Base-by-base conservation (phyloP, 768 basidiomycete genomes). In the Holtermannia corniformis region DNA sequence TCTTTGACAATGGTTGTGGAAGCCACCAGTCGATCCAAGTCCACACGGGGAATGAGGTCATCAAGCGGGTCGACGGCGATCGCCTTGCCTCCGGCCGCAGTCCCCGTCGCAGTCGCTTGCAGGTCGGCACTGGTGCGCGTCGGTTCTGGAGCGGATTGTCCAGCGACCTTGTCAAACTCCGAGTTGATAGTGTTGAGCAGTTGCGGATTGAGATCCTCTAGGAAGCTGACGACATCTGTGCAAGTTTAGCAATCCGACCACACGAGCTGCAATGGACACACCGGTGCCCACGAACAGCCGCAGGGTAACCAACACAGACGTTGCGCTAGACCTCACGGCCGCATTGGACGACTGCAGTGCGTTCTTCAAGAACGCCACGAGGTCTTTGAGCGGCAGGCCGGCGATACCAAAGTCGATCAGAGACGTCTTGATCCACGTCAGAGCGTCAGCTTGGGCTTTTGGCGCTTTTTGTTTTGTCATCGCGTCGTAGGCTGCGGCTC, bases 391-490 rank as follows among this genome's bases (percentile, higher is more conserved):
- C 3, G 86, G 82, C 26, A 99, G 66, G 3, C 92, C 92, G 22
- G 81, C 79, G 55, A 91, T 86, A 40, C 95, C 95, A 68, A 99
- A 99, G 52, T 97, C 95, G 16, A 76, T 77, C 26, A 99, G 73
- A 5, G 86, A 84, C 27, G 82, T 79, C 54, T 90, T 89, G 53
- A 95, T 80, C 91, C 93, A 97, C 22, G 77, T 74, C 44, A 92
- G 73, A 1, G 91, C 84, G 68, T 99, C 95, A 0, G 91, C 88
- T 27, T 96, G 78, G 41, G 90, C 88, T 73, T 97, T 99, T 0
- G 95, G 93, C 2, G 95, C 93, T 70, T 99, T 99, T 70, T 91
- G 90, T 73, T 92, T 95, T 24, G 81, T 80, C 63, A 99, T 75
- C 0, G 93, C 86, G 21, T 96, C 95, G 67, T 95, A 99, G 0